A percentile compares a stretch with the other conserved stretches of the same genome.
Evolutionary conservation across 306 rosid genomes (phyloP).

Genomic region (Neltuma alba): DNA sequence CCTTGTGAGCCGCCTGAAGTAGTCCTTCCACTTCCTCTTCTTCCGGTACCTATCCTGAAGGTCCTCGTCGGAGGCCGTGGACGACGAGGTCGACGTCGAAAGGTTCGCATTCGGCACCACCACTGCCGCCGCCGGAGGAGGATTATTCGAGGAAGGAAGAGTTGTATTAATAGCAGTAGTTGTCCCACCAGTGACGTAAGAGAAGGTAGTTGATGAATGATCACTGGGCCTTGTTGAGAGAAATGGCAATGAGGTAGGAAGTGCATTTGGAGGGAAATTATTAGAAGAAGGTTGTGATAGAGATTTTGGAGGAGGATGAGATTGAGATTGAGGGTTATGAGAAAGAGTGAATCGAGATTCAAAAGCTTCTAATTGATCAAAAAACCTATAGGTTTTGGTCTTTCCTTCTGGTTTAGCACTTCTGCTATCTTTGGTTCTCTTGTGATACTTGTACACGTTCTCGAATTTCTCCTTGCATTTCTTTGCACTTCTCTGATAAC

Average conservation of each 20-base stretch:
- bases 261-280: constrained; percentile 17
- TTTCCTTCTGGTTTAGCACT: constrained; percentile 75
- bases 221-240: constrained; percentile 40
- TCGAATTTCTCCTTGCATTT: constrained; percentile 98
- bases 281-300: constrained; percentile 5
- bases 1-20: constrained; percentile 60
- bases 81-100: constrained; percentile 61
- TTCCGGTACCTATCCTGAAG: constrained; percentile 50
- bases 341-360: constrained; percentile 49
- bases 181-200: constrained; percentile 43
- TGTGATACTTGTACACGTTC: constrained; percentile 93
- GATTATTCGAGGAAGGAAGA: constrained; percentile 57
- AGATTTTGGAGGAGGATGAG: constrained; percentile 33
- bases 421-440: constrained; percentile 85
- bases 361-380: constrained; percentile 82
- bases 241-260: constrained; percentile 10
- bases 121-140: too few relatives aligned
- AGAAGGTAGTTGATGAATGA: constrained; percentile 25
- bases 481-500: constrained; percentile 80
- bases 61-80: constrained; percentile 80
- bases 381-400: constrained; percentile 67
- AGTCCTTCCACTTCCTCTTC: constrained; percentile 85
- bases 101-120: constrained; percentile 43
- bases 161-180: background rate
- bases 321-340: background rate